Percentiles rank a stretch among this genome's conserved stretches.
Conservation (phyloP, 139 green algal genomes). For the Closterium sp. region DNA sequence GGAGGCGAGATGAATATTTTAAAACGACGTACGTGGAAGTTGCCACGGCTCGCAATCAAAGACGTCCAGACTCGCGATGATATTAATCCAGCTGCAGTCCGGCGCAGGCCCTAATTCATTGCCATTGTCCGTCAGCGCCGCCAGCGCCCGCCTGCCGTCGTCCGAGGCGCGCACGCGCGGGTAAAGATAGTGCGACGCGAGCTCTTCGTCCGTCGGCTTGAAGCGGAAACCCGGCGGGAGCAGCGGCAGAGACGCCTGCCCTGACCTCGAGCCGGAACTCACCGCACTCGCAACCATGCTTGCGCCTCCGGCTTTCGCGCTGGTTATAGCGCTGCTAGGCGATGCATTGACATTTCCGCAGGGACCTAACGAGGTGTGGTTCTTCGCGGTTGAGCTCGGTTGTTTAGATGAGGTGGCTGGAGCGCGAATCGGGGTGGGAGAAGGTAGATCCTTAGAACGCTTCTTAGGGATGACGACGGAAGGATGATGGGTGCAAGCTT, state of each 20-base stretch:
- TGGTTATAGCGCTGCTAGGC: neutral
- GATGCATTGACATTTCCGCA: neutral
- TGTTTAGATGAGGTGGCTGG: neutral
- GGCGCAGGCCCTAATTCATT: neutral
- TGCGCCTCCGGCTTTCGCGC: neutral
- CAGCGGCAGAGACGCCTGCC: neutral
- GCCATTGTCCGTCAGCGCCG: neutral
- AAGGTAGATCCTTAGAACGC: neutral
- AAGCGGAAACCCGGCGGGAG: constrained; percentile 7
- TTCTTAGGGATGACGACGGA: neutral
- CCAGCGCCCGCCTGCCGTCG: neutral
- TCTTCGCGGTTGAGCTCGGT: neutral
- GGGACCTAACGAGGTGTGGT: neutral
- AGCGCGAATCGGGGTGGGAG: neutral
- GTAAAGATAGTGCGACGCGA: neutral
- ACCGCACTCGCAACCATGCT: neutral
- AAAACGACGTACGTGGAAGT: neutral
- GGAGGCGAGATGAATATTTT: neutral
- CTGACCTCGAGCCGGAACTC: neutral
- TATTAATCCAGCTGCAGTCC: neutral
- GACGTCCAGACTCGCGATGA: neutral
- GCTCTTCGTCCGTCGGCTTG: neutral
- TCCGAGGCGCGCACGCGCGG: neutral
- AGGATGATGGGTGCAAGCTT: neutral
- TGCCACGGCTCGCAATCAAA: neutral